Base-by-base conservation (phyloP, 768 basidiomycete genomes). In the Pleurotus ostreatus region DNA sequence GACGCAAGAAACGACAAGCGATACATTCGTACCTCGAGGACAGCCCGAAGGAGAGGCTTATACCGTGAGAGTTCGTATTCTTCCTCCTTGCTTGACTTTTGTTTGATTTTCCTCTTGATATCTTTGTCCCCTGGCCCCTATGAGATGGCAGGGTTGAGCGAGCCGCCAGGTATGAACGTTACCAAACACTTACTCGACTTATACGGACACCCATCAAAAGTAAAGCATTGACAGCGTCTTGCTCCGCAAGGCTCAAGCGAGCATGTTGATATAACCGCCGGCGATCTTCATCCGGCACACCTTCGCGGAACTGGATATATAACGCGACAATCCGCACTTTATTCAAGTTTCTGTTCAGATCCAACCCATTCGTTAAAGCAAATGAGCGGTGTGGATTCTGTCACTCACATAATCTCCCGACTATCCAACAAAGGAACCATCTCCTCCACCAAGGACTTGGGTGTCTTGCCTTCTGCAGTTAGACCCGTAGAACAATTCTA, bases 211-310 rank as follows among this genome's bases (percentile, higher is more conserved):
- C 97, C 26, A 99, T 72, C 63, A 86, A 80, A 7, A 83, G 76
- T 55, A 99, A 76, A 6, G 93, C 88, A 68, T 97, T 96, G 43
- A 98, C 79, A 23, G 93, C 92, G 65, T 98, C 97, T 71, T 96
- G 93, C 63, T 99, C 96, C 3, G 91, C 78, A 55, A 95, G 70
- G 4, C 85, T 83, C 41, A 99, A 73, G 44, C 92, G 80, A 16
- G 96, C 97, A 68, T 99, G 97, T 66, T 98, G 94, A 69, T 94
- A 98, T 56, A 99, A 70, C 56, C 97, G 79, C 58, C 95, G 84
- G 55, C 92, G 86, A 71, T 99, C 97, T 66, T 98, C 97, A 52
- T 98, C 95, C n/a, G 97, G 94, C 16, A 98, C 96, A 39, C 97
- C 97, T 63, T 98, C 97, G 25, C 95, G 86, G 69, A 86, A 81